These are phyloP conservation scores for Posidonia oceanica DNA, from an alignment of 116 monocot species.

Conservation along the genomic window DNA sequence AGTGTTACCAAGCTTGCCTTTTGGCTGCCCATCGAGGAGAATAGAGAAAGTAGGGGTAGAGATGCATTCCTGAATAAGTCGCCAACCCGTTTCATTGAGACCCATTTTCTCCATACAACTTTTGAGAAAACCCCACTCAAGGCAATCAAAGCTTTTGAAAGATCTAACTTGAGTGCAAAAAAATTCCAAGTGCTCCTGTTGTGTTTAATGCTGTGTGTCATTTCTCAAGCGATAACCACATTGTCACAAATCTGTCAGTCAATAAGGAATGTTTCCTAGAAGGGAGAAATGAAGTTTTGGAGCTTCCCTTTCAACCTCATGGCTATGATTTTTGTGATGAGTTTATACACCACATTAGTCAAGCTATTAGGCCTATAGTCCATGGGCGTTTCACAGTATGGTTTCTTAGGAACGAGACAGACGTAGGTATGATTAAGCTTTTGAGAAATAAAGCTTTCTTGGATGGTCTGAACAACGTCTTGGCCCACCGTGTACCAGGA, in stretches of 20 bases:
- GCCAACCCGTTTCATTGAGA: not conserved
- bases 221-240: too few species aligned
- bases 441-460: too few species aligned
- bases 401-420: too few species aligned
- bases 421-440: too few species aligned
- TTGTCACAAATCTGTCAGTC: too few species aligned
- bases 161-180: not conserved
- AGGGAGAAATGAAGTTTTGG: too few species aligned
- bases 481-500: too few species aligned
- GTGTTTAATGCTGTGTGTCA: too few species aligned
- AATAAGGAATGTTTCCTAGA: too few species aligned
- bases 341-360: not conserved
- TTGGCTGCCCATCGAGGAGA: not conserved
- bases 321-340: not conserved
- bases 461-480: too few species aligned
- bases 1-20: not conserved
- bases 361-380: not conserved
- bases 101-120: not conserved
- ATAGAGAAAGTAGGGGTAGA: not conserved
- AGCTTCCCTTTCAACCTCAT: not conserved
- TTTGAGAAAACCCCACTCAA: too few species aligned
- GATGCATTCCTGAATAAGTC: not conserved
- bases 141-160: too few species aligned
- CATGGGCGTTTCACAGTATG: not conserved
- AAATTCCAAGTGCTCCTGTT: not conserved